Evolutionary conservation across 2,329 filamentous ascomycete species (phyloP), one percentile per base, ranked within the genome.

Genomic region (Xylaria digitata): DNA sequence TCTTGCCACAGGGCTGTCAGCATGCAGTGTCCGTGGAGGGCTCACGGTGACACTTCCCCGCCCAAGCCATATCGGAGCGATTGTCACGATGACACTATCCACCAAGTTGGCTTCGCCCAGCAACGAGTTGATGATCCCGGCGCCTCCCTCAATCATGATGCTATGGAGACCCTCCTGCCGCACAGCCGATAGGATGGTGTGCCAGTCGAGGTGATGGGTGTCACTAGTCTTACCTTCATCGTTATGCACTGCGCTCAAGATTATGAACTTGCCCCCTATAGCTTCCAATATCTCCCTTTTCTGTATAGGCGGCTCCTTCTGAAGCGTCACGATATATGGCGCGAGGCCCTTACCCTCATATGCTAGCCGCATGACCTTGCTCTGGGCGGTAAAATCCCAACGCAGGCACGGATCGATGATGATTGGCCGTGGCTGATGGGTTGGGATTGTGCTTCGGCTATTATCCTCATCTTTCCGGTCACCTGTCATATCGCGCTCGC

Each of bases 101-200:
- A 97, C 83, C 8, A 94, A 81, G n/a, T 77, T 73, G 17, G 87
- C 82, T 73, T 89, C 81, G 2, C 86, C 83, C 45, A 98, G 83
- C 19, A 98, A 80, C 43, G 91, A 87, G 76, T 96, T 96, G 76
- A 98, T 93, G 40, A 97, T 89, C 11, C 84, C 83, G 0, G 87
- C 94, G 11, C 95, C 95, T 0, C 95, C 95, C 78, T 98, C 95
- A 55, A 98, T 86, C 95, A 97, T 97, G 65, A 97, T 84, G 76
- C 93, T 97, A 59, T 80, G 79, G 50, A 97, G 81, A 1, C 89
- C 89, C 72, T 91, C 84, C 0, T 76, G 77, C 40, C 73, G 71
- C n/a, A 97, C 78, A 3, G 82, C 81, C 19, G 79, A 79, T 34
- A 96, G 79, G 17, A 96, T 85, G 46, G 84, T 83, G 11, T 78